Conservation (phyloP, 2,329 filamentous ascomycete genomes). For the Ramularia collo-cygni region DNA sequence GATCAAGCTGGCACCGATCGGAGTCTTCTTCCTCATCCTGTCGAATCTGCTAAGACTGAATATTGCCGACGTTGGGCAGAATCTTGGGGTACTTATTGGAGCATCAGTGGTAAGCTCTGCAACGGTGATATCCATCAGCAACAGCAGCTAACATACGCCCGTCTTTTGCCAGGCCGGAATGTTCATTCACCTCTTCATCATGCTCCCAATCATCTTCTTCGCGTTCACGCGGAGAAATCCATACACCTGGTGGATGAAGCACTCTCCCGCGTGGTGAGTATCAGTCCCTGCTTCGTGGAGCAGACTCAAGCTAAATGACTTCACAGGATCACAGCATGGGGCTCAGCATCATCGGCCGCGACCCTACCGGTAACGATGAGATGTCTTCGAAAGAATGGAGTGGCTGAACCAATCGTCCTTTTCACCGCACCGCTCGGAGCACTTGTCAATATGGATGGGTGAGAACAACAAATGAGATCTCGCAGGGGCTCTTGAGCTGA, state of each 20-base stretch:
- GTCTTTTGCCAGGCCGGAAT: too few relatives aligned
- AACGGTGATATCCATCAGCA: too few relatives aligned
- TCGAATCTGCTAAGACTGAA: conserved; percentile 47
- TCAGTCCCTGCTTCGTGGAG: too few relatives aligned
- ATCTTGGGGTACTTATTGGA: conserved; percentile 46
- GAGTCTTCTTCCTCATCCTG: conserved; percentile 50
- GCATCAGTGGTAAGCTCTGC: conserved; percentile 31
- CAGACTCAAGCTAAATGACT: too few relatives aligned
- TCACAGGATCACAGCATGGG: conserved; percentile 51
- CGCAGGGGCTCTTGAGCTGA: too few relatives aligned
- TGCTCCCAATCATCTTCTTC: conserved; percentile 42
- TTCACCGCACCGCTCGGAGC: conserved; percentile 45
- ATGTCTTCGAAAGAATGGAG: conserved; percentile 34
- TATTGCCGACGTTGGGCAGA: conserved; percentile 42
- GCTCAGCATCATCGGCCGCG: conserved; percentile 47
- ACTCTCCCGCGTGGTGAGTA: conserved; percentile 47
- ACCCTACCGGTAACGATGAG: conserved; percentile 46
- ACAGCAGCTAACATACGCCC: too few relatives aligned
- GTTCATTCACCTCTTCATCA: conserved; percentile 42
- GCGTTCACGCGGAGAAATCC: conserved; percentile 41
- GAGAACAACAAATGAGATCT: too few relatives aligned
- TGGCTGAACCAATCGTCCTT: conserved; percentile 41
- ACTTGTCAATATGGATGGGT: conserved; percentile 47
- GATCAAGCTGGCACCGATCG: conserved; percentile 45
- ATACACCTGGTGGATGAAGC: conserved; percentile 43